Base-by-base conservation (phyloP, 371 early-diverging fungal genomes). In the Rhizopus sp. region DNA sequence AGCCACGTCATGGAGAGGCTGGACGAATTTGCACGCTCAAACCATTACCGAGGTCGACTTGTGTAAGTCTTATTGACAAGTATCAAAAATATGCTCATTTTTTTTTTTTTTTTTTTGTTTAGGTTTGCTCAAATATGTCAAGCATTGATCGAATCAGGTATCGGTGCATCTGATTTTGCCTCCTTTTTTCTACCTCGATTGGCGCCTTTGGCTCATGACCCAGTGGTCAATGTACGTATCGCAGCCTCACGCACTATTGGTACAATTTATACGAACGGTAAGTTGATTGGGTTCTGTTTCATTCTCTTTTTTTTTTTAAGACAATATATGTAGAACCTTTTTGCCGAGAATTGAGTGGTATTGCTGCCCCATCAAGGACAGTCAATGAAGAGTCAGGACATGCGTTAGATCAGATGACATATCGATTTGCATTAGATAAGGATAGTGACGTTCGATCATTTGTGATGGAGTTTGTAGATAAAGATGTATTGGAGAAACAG, bases 1-100 rank as follows among this genome's bases (percentile, higher is more conserved):
- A 74, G 63, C 5, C 74, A 76, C 61, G 80, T 79, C 12, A 79
- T 79, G 80, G 80, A 76, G 40, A 64, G 70, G 35, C 37, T 79
- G 13, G 80, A 79, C 39, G 77, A 73, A 38, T 74, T 79, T 60
- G 75, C 69, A 17, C 57, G 73, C n/a, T 70, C 75, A 8, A 69
- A 70, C 13, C 65, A 59, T 7, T 76, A 76, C 42, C 74, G 80
- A 34, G 67, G 68, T 9, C 55, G 77, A 41, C 57, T 79, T 40
- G 70, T 74, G 76, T 78, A 73, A 55, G 68, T 46, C 16, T 7
- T 17, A 5, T 5, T 32, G 10, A 12, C 10, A 23, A 16, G 2
- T 6, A 38, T 8, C 3, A 50, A 30, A 47, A 30, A 47, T 5
- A 30, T 5, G 1, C 3, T 3, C 1, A 50, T 17, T 13, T 15